Evolutionary conservation across 106 monocot species (phyloP), one percentile per base, ranked within the genome.

Genomic region (Agapanthus africanus): DNA sequence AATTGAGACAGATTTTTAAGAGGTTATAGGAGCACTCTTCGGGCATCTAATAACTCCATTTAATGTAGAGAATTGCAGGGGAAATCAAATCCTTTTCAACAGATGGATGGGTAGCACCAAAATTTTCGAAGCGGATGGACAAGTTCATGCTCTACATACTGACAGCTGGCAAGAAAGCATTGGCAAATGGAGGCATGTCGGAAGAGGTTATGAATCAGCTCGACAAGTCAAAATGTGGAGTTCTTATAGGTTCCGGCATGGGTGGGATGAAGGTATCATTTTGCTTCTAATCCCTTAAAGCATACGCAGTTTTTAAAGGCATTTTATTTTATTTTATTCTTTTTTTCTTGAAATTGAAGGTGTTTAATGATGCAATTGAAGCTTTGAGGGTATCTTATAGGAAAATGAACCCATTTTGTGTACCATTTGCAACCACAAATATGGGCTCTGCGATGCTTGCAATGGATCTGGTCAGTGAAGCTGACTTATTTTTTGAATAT

Each of bases 391-490:
- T 85, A 9, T 90, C 90, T 19, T 90, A 90, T 63, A 90, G 73
- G 80, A 90, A 90, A 59, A 86, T 90, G 90, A 90, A 90, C 54
- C 90, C 90, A 6, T 90, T 90, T 73, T 90, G 90, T 78, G 82
- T 90, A 33, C 90, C 90, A 10, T 90, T 90, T 85, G 85, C 90
- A 66, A 90, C 90, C 38, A 90, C 85, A 31, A 90, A 90, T 63
- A 90, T 90, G 90, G 90, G 90, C 30, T 89, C 89, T 82, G 89
- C 89, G 19, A 89, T 89, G 74, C 85, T 89, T 71, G 89, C 89
- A 67, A 89, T 86, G 82, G 90, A 90, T 86, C 77, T 90, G 90
- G 90, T 90, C 27, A 18, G 74, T 38, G 23, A 63, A 69, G 3
- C 0, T 34, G 23, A 26, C 31, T 59, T 59, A 26, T 27, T 21